These are phyloP conservation scores for Epichloe aotearoae DNA, from an alignment of 2,329 filamentous ascomycete genomes.

Conservation along the genomic window DNA sequence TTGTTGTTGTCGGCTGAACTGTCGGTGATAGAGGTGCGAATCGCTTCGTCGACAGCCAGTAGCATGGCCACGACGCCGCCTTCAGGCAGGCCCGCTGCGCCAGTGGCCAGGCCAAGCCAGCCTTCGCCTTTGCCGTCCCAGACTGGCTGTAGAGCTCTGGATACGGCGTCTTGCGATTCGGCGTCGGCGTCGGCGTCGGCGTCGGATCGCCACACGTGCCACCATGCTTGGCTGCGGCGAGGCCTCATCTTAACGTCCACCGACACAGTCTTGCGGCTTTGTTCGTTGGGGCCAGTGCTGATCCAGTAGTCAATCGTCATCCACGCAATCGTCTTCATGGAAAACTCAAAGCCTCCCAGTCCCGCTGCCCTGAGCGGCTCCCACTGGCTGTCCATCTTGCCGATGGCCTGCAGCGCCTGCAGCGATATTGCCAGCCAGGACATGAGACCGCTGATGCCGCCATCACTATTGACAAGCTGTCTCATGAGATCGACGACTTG, in stretches of 20 bases:
- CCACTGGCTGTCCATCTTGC: constrained; percentile 46
- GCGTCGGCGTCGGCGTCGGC: constrained; percentile 11
- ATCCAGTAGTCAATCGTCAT: constrained; percentile 42
- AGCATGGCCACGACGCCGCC: constrained; percentile 33
- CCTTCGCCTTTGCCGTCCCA: constrained; percentile 31
- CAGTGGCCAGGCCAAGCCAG: constrained; percentile 34
- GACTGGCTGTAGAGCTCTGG: constrained; percentile 27
- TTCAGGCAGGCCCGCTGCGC: constrained; percentile 30
- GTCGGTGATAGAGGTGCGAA: constrained; percentile 20
- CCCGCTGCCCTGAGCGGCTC: constrained; percentile 25
- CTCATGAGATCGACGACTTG: constrained; percentile 47
- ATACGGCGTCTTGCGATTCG: constrained; percentile 21
- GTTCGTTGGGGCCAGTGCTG: constrained; percentile 9
- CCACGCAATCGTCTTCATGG: constrained; percentile 42
- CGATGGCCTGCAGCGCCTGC: constrained; percentile 49
- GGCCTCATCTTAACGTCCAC: constrained; percentile 39
- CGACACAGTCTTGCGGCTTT: constrained; percentile 22
- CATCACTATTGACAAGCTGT: constrained; percentile 41
- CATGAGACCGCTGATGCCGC: constrained; percentile 38
- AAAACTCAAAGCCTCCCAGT: constrained; percentile 36
- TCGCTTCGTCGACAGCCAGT: constrained; percentile 31
- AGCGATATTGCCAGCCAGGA: constrained; percentile 46
- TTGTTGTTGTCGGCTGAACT: background rate
- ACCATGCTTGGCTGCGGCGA: constrained; percentile 35
- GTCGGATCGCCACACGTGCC: constrained; percentile 32